A percentile compares a stretch with the other conserved stretches of the same genome.
Conservation (phyloP, 2,329 filamentous ascomycete genomes). For the Celoporthe dispersa region DNA sequence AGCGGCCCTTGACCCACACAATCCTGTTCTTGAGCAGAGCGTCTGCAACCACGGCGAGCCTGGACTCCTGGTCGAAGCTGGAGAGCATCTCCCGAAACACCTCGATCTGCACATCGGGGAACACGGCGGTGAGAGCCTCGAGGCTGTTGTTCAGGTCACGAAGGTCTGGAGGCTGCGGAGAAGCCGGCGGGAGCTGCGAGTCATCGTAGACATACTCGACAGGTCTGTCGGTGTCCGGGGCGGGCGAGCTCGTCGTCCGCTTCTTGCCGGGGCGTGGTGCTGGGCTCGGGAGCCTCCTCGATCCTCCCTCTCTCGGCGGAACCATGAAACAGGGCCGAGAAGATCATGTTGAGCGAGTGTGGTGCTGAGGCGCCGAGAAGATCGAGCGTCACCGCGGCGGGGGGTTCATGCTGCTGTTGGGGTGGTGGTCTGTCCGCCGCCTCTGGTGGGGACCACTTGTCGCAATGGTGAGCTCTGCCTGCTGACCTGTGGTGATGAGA, state of each 20-base stretch:
- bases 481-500: neutral
- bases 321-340: slow-evolving; percentile 52
- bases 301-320: slow-evolving; percentile 41
- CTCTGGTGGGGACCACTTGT: neutral
- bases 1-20: slow-evolving; percentile 72
- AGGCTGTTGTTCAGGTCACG: slow-evolving; percentile 72
- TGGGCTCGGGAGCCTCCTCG: slow-evolving; percentile 33
- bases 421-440: neutral
- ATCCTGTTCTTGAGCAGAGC: slow-evolving; percentile 73
- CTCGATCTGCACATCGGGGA: slow-evolving; percentile 80
- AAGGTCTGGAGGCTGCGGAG: slow-evolving; percentile 63
- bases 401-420: slow-evolving; percentile 14
- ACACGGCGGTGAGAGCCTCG: slow-evolving; percentile 70
- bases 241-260: slow-evolving; percentile 38
- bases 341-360: slow-evolving; percentile 52
- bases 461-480: neutral
- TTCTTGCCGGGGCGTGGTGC: slow-evolving; percentile 33
- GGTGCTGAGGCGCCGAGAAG: slow-evolving; percentile 28
- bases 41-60: slow-evolving; percentile 77
- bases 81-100: slow-evolving; percentile 82
- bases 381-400: slow-evolving; percentile 18
- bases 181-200: slow-evolving; percentile 53
- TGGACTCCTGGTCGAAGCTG: slow-evolving; percentile 75
- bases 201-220: slow-evolving; percentile 61
- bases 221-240: slow-evolving; percentile 33